A percentile compares a stretch with the other conserved stretches of the same genome.
Evolutionary conservation across 805 yeast genomes (phyloP).

Genomic region (Suhomyces sp.): DNA sequence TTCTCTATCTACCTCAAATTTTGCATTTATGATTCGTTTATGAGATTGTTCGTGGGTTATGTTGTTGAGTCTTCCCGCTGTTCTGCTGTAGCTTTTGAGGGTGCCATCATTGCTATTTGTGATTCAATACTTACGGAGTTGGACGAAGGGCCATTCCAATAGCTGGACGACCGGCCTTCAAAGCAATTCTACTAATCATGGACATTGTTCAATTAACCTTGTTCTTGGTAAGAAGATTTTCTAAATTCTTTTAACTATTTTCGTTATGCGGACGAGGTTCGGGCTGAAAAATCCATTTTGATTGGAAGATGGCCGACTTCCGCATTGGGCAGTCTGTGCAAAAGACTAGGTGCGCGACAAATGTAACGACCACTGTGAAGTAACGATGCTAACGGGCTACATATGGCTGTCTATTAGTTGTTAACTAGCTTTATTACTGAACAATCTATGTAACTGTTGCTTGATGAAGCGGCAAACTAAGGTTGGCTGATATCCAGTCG

Average conservation of each 20-base stretch:
- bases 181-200: slow-evolving; percentile 43
- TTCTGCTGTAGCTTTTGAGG: neutral
- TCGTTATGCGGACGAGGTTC: slow-evolving; percentile 21
- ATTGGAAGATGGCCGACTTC: slow-evolving; percentile 34
- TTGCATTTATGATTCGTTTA: neutral
- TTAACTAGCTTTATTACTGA: too few species aligned
- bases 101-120: neutral
- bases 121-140: slow-evolving; percentile 37
- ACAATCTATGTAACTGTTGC: too few species aligned
- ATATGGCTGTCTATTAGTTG: neutral
- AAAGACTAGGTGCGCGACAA: neutral
- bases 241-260: slow-evolving; percentile 10
- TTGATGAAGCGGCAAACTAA: too few species aligned
- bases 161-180: slow-evolving; percentile 43
- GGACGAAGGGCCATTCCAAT: slow-evolving; percentile 40
- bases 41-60: neutral
- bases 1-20: neutral
- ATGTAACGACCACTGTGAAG: neutral
- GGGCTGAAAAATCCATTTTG: slow-evolving; percentile 21
- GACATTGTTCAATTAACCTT: slow-evolving; percentile 27
- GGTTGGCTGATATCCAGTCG: too few species aligned
- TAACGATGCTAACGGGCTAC: neutral
- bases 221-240: slow-evolving; percentile 11
- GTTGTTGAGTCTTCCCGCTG: neutral
- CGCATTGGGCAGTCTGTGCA: slow-evolving; percentile 19